Evolutionary conservation across 2,329 filamentous ascomycete species (phyloP).

Genomic region (Neobulgaria alba): DNA sequence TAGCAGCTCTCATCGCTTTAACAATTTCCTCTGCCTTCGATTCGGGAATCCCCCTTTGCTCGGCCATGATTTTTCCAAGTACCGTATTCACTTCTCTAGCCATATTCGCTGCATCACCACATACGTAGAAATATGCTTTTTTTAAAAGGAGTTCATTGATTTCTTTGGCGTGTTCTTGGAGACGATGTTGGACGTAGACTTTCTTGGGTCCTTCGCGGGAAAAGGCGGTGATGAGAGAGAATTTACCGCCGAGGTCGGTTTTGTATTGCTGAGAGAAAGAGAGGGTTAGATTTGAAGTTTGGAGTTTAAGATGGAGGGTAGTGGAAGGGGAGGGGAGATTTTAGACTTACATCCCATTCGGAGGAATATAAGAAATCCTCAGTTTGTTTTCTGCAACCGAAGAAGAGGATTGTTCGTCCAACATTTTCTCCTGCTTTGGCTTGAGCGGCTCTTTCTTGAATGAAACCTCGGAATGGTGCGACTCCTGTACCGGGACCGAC

Average conservation of each 20-base stretch:
- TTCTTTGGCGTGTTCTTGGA: conserved; percentile 74
- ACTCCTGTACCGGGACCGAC: conserved; percentile 94
- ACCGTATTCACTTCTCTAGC: conserved; percentile 84
- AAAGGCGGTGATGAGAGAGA: conserved; percentile 88
- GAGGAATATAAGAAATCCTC: conserved; percentile 90
- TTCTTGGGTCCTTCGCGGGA: conserved; percentile 83
- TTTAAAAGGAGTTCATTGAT: conserved; percentile 79
- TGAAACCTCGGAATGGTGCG: conserved; percentile 89
- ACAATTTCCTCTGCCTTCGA: conserved; percentile 92
- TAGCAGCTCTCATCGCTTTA: conserved; percentile 89
- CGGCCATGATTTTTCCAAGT: conserved; percentile 78
- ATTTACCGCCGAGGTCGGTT: conserved; percentile 74
- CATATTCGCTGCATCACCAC: conserved; percentile 96
- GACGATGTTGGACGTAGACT: conserved; percentile 91
- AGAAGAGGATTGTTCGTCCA: conserved; percentile 85
- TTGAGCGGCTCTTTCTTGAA: conserved; percentile 85
- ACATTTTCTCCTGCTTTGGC: conserved; percentile 73
- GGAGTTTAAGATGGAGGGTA: background rate
- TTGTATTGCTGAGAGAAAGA: conserved; percentile 77
- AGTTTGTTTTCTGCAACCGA: conserved; percentile 77
- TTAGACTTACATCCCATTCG: conserved; percentile 92
- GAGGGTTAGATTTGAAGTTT: background rate
- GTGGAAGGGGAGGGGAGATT: background rate
- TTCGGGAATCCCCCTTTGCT: conserved; percentile 73
- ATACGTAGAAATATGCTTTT: conserved; percentile 95